phyloP scores from a whole-genome alignment of 139 green algal species.

The Diplosphaera chodatii region DNA sequence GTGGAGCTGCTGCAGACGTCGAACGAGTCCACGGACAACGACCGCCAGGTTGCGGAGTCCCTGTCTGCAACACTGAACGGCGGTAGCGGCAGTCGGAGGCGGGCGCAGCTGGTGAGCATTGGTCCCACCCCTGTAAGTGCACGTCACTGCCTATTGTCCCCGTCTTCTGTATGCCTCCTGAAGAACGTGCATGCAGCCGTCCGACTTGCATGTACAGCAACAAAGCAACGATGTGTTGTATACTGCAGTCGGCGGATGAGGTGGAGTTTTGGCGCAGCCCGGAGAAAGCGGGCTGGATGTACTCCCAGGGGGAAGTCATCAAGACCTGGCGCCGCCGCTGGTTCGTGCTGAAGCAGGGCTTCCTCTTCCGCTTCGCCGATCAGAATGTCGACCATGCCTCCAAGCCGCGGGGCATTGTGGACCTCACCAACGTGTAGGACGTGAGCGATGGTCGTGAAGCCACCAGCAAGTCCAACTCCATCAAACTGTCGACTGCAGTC shows the following conservation, averaged over 20 bases:
- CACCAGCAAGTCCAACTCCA: constrained; percentile 64
- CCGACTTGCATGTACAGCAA: too few relatives aligned
- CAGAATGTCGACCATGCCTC: constrained; percentile 45
- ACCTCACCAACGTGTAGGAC: constrained; percentile 70
- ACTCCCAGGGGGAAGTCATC: constrained; percentile 79
- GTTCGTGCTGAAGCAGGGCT: constrained; percentile 90
- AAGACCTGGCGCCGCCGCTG: constrained; percentile 84
- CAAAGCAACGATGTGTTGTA: too few relatives aligned
- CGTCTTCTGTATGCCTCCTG: too few relatives aligned
- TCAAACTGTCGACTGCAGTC: constrained; percentile 70
- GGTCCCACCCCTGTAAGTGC: too few relatives aligned
- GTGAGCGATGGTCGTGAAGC: constrained; percentile 44
- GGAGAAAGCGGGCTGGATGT: constrained; percentile 85
- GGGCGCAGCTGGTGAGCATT: constrained; percentile 10
- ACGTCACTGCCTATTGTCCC: too few relatives aligned
- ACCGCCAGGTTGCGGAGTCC: constrained; percentile 42
- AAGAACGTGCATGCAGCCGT: too few relatives aligned
- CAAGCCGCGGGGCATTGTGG: constrained; percentile 79
- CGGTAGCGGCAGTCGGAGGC: not conserved
- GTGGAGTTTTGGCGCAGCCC: constrained; percentile 81
- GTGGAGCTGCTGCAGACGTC: constrained; percentile 69
- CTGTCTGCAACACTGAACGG: constrained; percentile 40
- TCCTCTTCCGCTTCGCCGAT: constrained; percentile 78
- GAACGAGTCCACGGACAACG: constrained; percentile 23
- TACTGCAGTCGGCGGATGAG: constrained; percentile 70